Base-by-base conservation (phyloP, 1,284 basidiomycete species). In the Hymenochaete sp. region DNA sequence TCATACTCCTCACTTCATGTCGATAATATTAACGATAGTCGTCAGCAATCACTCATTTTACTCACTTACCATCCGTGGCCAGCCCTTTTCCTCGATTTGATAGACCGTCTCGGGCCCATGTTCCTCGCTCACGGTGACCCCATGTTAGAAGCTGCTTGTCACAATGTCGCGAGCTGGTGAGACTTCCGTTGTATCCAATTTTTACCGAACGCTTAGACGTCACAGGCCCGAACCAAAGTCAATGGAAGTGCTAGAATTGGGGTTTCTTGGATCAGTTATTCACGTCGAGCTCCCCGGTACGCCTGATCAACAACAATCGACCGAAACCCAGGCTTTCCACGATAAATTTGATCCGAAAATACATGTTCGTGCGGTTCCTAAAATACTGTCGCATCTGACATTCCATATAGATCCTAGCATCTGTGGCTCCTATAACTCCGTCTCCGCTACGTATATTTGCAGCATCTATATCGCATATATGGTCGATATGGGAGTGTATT, bases 401-500 rank as follows among this genome's bases (percentile, higher is more conserved):
- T 26, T 45, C 31, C 25, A 18, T 19, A 5, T 57, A 92, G 84
- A 76, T 93, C 31, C 68, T 95, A 3, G 90, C 89, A 0, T 84
- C 86, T 0, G 69, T 85, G 3, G 74, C 86, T 1, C 72, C 82
- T 0, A 75, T 83, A 4, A 60, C 70, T 3, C 78, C 83, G 1
- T 75, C 86, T 0, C 82, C 86, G 1, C 59, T 96, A 13, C 64
- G 73, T 16, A 71, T 89, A 0, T 85, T 95, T 52, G 80, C 84
- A 56, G 74, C 82, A 1, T 81, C 82, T 42, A 60, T 95, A 13
- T 67, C 82, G 0, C 78, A 92, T 43, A 60, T 95, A n/a, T 93
- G 91, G 87, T 85, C 90, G 2, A 73, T 96, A 44, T 96, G 93
- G 92, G 92, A 96, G 62, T 91, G 91, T 48, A 66, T 95, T 1